Base-by-base conservation (phyloP, 768 basidiomycete species). In the Phanerochaete carnosa region DNA sequence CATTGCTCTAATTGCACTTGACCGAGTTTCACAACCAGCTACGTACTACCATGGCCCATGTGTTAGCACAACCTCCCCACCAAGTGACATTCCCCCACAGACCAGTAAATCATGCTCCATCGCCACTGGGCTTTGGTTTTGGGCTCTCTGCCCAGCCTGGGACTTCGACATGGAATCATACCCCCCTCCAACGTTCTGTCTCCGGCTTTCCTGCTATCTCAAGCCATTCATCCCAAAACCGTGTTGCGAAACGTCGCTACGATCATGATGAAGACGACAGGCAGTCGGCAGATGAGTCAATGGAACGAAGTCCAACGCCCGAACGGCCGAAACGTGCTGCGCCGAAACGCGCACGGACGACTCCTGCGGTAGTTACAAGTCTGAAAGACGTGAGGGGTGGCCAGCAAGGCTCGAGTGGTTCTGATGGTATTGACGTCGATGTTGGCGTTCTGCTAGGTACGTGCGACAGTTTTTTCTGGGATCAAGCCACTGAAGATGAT, bases 221-320 rank as follows among this genome's bases (percentile, higher is more conserved):
- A 83, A 52, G 72, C 84, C 75, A 82, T 53, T 72, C 77, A 33
- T 67, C 77, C 30, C 54, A 74, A 15, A 63, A 66, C 26, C 80
- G 84, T 52, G 68, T 73, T 16, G 80, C 82, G 72, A 90, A 92
- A 73, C 77, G 92, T 62, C 77, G 87, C 43, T 77, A 80, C 61
- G 91, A 93, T 56, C 71, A 75, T 1, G 90, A 92, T 22, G 89
- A 91, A n/a, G 86, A 89, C 29, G 69, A 74, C 63, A 73, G 65
- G 55, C 74, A 64, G 47, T 68, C 70, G 28, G 73, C 82, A 60
- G 90, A 92, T 65, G 82, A 89, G 55, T 80, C 85, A 16, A 94
- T 94, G 92, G 92, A 92, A 71, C 80, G 89, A 62, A 92, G 90
- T 64, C 90, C 92, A 8, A 92, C 92, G 2, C 89, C 91, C 16